These are phyloP conservation scores for Geosiphon pyriformis DNA, from an alignment of 192 early-diverging fungal species.

Conservation along the genomic window DNA sequence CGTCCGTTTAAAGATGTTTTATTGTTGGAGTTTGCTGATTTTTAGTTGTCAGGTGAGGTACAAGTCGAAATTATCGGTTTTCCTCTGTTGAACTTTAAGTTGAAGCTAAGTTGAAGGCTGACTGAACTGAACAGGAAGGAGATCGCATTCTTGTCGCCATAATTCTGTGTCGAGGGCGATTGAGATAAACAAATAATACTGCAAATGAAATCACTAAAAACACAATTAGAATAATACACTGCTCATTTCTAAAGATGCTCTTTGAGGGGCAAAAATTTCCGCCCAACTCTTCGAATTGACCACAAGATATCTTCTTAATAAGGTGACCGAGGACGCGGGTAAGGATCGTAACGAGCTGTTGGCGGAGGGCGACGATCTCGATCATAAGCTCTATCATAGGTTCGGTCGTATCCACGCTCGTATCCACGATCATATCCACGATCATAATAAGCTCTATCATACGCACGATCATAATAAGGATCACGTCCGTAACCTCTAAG, in stretches of 20 bases:
- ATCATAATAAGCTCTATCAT: slow-evolving; percentile 27
- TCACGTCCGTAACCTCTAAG: slow-evolving; percentile 22
- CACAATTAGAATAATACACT: slow-evolving; percentile 2
- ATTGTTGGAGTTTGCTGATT: slow-evolving; percentile 20
- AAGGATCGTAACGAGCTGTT: slow-evolving; percentile 18
- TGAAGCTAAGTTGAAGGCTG: slow-evolving; percentile 26
- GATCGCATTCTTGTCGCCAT: slow-evolving; percentile 8
- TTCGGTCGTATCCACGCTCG: slow-evolving; percentile 17
- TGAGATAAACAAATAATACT: slow-evolving; percentile 12
- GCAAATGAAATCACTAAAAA: slow-evolving; percentile 10
- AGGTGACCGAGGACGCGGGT: slow-evolving; percentile 22
- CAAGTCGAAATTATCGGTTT: slow-evolving; percentile 21
- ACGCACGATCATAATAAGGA: slow-evolving; percentile 26
- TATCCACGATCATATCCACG: slow-evolving; percentile 24
- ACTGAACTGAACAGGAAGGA: slow-evolving; percentile 1
- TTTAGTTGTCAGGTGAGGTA: slow-evolving; percentile 22
- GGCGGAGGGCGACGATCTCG: slow-evolving; percentile 23
- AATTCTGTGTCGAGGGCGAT: slow-evolving; percentile 1
- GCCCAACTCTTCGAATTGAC: background rate
- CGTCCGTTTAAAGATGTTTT: slow-evolving; percentile 19
- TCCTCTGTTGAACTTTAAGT: slow-evolving; percentile 18
- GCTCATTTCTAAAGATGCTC: slow-evolving; percentile 8
- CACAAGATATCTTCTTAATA: slow-evolving; percentile 4
- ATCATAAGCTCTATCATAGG: slow-evolving; percentile 23
- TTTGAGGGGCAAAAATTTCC: background rate